Percentiles rank a stretch among this genome's conserved stretches.
Conservation (phyloP, 257 asterid genomes). For the Petrea volubilis region DNA sequence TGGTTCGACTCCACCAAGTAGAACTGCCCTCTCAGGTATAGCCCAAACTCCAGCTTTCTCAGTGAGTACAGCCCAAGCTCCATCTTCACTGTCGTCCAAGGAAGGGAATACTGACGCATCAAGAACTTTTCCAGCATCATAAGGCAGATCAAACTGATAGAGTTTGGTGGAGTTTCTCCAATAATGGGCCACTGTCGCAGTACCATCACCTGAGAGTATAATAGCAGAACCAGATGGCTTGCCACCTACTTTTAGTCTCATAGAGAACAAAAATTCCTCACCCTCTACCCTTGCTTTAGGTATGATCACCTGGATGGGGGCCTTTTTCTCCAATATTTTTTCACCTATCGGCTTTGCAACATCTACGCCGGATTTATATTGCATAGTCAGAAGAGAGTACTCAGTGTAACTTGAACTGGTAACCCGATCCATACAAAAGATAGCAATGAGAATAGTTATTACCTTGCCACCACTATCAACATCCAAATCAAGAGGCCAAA, state of each 20-base stretch:
- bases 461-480: slow-evolving; percentile 75
- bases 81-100: slow-evolving; percentile 68
- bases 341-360: slow-evolving; percentile 54
- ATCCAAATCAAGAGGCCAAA: slow-evolving; percentile 91
- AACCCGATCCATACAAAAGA: slow-evolving; percentile 82
- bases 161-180: slow-evolving; percentile 84
- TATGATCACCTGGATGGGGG: slow-evolving; percentile 84
- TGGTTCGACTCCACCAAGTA: slow-evolving; percentile 92
- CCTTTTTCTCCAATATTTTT: slow-evolving; percentile 76
- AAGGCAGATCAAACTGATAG: slow-evolving; percentile 87
- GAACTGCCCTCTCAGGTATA: slow-evolving; percentile 90
- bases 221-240: slow-evolving; percentile 87
- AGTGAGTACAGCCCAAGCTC: slow-evolving; percentile 93
- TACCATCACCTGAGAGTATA: slow-evolving; percentile 93
- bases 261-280: slow-evolving; percentile 82
- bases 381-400: slow-evolving; percentile 93
- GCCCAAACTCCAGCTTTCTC: slow-evolving; percentile 99
- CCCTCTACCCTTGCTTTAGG: slow-evolving; percentile 96
- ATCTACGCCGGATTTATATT: slow-evolving; percentile 77
- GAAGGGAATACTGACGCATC: slow-evolving; percentile 89
- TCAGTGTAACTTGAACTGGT: slow-evolving; percentile 96
- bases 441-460: slow-evolving; percentile 83
- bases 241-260: slow-evolving; percentile 87
- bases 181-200: slow-evolving; percentile 95
- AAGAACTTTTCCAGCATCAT: slow-evolving; percentile 94